Evolutionary conservation across 257 asterid genomes (phyloP), one percentile per base, ranked within the genome.

Genomic region (Plantago ovata): DNA sequence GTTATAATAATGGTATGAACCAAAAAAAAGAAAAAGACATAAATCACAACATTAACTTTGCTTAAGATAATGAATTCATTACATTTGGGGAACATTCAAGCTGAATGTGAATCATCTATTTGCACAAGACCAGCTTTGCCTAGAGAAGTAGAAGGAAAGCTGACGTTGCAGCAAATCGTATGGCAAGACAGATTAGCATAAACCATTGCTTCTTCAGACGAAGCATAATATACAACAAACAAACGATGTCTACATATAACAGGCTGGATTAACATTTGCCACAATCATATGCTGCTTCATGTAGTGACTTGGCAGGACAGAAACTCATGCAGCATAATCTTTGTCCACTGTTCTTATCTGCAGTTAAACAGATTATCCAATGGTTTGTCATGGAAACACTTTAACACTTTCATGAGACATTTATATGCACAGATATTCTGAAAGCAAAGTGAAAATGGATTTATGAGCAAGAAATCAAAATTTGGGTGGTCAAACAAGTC

Each of bases 301-400:
- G 2, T 10, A 19, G 15, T 10, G 2, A 5, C 2, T 5, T 24
- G 36, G 4, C 36, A 28, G 7, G n/a, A 28, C 36, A 15, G 11
- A 13, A 9, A 48, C 18, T 50, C 28, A 22, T 50, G 36, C 6
- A 50, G 23, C 11, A 54, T 1, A 9, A 13, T n/a, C 19, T 45
- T 45, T 10, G n/a, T 45, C 51, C 19, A 14, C 21, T 45, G n/a
- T n/a, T 50, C 56, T 54, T 54, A 54, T 39, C 60, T 55, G 60
- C 47, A 36, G 36, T 55, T 28, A 55, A 0, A 55, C 18, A 18
- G 44, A 55, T 21, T 4, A 24, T n/a, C 21, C 32, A 15, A 16
- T 13, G 44, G 24, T n/a, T 54, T 15, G 38, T 24, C 39, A 24
- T 38, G 58, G 36, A 51, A 21, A 9, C 6, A 11, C 3, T 3